A percentile compares a stretch with the other conserved stretches of the same genome.
Evolutionary conservation across 768 basidiomycete genomes (phyloP).

Genomic region (Suillus decipiens): DNA sequence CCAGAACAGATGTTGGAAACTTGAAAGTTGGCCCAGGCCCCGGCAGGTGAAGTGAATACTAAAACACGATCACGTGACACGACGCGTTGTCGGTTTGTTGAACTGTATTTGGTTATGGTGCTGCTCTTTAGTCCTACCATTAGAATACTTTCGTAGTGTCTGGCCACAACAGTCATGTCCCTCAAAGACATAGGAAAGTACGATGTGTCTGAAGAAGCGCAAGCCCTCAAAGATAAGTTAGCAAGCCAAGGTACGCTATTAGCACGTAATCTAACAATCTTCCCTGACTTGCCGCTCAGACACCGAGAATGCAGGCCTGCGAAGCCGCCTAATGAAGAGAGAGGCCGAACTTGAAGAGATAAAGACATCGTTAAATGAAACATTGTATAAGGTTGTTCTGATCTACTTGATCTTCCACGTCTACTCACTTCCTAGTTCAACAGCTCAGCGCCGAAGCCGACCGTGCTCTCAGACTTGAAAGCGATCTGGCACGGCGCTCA

Average conservation of each 20-base stretch:
- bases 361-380: slow-evolving; percentile 35
- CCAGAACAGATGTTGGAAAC: not conserved
- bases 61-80: slow-evolving; percentile 34
- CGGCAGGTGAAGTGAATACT: not conserved
- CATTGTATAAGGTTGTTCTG: slow-evolving; percentile 36
- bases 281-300: slow-evolving; percentile 26
- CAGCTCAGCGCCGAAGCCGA: slow-evolving; percentile 61
- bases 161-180: slow-evolving; percentile 33
- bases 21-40: not conserved
- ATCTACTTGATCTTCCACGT: slow-evolving; percentile 2
- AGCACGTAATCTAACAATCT: not conserved
- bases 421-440: slow-evolving; percentile 12
- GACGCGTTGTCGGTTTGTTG: slow-evolving; percentile 33
- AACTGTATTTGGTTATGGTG: slow-evolving; percentile 26
- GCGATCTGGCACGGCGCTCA: slow-evolving; percentile 46
- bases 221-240: slow-evolving; percentile 36
- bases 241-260: slow-evolving; percentile 37
- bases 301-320: slow-evolving; percentile 37
- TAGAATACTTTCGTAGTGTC: slow-evolving; percentile 4
- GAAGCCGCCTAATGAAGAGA: slow-evolving; percentile 36
- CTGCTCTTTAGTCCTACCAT: not conserved
- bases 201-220: slow-evolving; percentile 40
- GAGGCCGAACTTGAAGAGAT: slow-evolving; percentile 39
- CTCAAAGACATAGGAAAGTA: slow-evolving; percentile 40
- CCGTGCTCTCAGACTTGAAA: slow-evolving; percentile 56